A percentile compares a stretch with the other conserved stretches of the same genome.
Conservation (phyloP, 345 rosid genomes). For the Eucalyptus virginea region DNA sequence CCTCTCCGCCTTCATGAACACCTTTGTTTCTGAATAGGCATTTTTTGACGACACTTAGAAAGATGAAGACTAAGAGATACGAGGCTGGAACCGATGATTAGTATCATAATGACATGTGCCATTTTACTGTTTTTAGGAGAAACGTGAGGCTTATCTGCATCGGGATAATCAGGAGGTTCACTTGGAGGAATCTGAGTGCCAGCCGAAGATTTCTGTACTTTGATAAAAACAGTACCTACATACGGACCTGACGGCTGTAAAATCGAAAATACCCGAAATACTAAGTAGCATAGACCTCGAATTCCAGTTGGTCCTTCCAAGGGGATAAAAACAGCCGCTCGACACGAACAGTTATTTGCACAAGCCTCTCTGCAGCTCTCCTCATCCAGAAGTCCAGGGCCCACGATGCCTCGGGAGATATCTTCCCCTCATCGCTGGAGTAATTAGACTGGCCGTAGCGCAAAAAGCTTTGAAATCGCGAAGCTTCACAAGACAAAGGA, state of each 20-base stretch:
- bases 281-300: not conserved
- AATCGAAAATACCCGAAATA: not conserved
- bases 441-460: no score
- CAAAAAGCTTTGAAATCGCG: not conserved
- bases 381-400: fast-evolving
- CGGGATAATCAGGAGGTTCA: not conserved
- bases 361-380: no score
- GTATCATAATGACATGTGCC: not conserved
- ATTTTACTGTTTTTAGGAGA: not conserved
- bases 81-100: not conserved
- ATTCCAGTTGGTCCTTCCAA: no score
- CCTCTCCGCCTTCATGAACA: not conserved
- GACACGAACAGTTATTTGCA: no score
- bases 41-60: not conserved
- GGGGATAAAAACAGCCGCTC: no score
- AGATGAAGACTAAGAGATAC: not conserved
- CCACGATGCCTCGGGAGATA: no score
- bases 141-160: not conserved
- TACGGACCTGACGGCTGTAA: no score
- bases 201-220: not conserved
- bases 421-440: no score
- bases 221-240: no score
- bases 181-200: not conserved
- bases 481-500: not conserved
- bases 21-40: not conserved